Evolutionary conservation across 1,139 yeast genomes (phyloP).

Genomic region (Taphrina sp.): DNA sequence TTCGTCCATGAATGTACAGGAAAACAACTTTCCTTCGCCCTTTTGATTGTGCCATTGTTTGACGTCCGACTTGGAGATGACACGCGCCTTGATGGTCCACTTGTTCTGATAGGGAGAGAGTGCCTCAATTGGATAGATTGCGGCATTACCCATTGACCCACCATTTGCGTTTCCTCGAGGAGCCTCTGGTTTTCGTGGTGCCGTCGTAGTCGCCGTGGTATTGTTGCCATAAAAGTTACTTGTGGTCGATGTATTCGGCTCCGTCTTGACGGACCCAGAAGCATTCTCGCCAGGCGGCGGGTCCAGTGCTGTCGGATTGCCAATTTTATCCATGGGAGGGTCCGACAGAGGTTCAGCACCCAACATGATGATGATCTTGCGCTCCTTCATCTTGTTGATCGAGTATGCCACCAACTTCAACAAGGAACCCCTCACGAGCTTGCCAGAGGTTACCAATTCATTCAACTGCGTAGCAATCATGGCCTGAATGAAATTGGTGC

Average conservation of each 20-base stretch:
- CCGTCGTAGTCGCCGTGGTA: constrained; percentile 12
- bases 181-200: constrained; percentile 14
- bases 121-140: constrained; percentile 73
- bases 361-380: constrained; percentile 33
- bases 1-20: constrained; percentile 84
- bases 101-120: constrained; percentile 85
- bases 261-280: constrained; percentile 18
- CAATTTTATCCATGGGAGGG: constrained; percentile 36
- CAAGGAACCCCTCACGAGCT: constrained; percentile 36
- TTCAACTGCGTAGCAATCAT: constrained; percentile 37
- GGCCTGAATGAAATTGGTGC: constrained; percentile 37
- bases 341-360: constrained; percentile 34
- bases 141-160: constrained; percentile 33
- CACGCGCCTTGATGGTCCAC: constrained; percentile 93
- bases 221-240: constrained; percentile 34
- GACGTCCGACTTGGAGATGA: constrained; percentile 80
- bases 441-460: constrained; percentile 33
- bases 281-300: constrained; percentile 3
- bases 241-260: constrained; percentile 26
- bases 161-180: not conserved
- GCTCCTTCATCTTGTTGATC: constrained; percentile 35
- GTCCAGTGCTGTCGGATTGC: constrained; percentile 33
- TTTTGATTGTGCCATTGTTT: constrained; percentile 82
- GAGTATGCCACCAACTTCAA: constrained; percentile 36
- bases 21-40: constrained; percentile 88